Evolutionary conservation across 1,284 basidiomycete genomes (phyloP).

Genomic region (Meira miltonrushii): DNA sequence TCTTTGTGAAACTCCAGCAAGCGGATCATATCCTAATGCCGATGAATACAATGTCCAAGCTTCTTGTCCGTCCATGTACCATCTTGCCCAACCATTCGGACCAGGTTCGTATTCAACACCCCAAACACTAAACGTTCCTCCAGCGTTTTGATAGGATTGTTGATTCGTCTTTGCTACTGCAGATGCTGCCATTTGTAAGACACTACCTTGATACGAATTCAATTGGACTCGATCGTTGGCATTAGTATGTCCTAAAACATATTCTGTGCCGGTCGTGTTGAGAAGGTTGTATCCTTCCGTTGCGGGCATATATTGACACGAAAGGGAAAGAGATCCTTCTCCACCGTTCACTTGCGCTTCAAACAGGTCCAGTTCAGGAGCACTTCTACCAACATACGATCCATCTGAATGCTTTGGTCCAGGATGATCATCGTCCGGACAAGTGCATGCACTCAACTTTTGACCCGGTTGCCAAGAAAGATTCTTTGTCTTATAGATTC

Average conservation of each 20-base stretch:
- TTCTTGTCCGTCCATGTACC: slow-evolving; percentile 24
- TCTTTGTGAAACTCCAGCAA: slow-evolving; percentile 65
- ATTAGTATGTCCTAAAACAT: not conserved
- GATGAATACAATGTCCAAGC: slow-evolving; percentile 60
- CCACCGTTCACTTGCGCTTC: slow-evolving; percentile 59
- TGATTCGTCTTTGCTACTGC: slow-evolving; percentile 38
- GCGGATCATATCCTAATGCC: slow-evolving; percentile 66
- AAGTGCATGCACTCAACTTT: slow-evolving; percentile 44
- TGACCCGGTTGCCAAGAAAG: slow-evolving; percentile 41
- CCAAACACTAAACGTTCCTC: slow-evolving; percentile 33
- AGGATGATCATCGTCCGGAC: slow-evolving; percentile 41
- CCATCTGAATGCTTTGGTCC: slow-evolving; percentile 41
- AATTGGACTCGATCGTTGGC: slow-evolving; percentile 10
- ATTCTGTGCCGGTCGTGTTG: slow-evolving; percentile 33
- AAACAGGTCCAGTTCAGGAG: slow-evolving; percentile 79
- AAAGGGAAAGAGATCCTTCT: slow-evolving; percentile 39
- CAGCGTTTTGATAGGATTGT: slow-evolving; percentile 30
- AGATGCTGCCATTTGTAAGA: slow-evolving; percentile 49
- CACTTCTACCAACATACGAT: slow-evolving; percentile 58
- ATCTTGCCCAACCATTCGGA: slow-evolving; percentile 64
- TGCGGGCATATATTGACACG: slow-evolving; percentile 44
- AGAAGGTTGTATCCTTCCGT: slow-evolving; percentile 52
- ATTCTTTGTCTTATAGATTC: slow-evolving; percentile 31
- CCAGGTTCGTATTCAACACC: slow-evolving; percentile 58
- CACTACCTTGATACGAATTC: slow-evolving; percentile 42